Base-by-base conservation (phyloP, 768 basidiomycete species). In the Amanita exitialis region DNA sequence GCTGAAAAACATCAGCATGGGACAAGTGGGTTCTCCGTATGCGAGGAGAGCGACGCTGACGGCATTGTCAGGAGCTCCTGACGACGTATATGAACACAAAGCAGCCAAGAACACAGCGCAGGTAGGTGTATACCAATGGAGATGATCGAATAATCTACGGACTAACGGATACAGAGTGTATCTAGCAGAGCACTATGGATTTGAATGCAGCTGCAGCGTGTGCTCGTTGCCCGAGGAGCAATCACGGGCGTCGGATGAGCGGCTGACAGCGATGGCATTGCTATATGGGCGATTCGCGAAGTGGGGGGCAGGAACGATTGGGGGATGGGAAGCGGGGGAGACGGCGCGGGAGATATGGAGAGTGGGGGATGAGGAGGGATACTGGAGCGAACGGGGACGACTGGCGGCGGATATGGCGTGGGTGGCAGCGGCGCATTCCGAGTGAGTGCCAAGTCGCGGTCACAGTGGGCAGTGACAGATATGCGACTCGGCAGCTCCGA, bases 81-180 rank as follows among this genome's bases (percentile, higher is more conserved):
- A 82, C 80, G 4, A 73, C 78, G 6, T 84, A 84, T 54, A 76
- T 70, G 32, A 68, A 81, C 57, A 80, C 82, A 5, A 80, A 78
- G 55, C 61, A 64, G 53, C 66, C 78, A 8, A 69, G 80, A 52
- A 65, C 67, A 21, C 69, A 80, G 54, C 71, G 83, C 50, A 74
- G 78, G 82, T 77, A 53, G 32, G 32, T 32, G 1, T 1, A 44
- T 44, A 44, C 51, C 43, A 18, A 13, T 16, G 10, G 27, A 12
- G 38, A 32, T 32, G 51, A 28, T 25, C 23, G 34, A 28, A 16
- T 10, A 10, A 39, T 44, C 27, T 36, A 9, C 46, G 15, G 35
- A 45, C 42, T 44, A 13, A 36, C 50, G 38, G 6, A 37, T 18
- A 52, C 58, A 83, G 81, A 61, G 64, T 67, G n/a, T 72, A 70